Evolutionary conservation across 2,329 filamentous ascomycete species (phyloP).

Genomic region (Leptographium procerum): DNA sequence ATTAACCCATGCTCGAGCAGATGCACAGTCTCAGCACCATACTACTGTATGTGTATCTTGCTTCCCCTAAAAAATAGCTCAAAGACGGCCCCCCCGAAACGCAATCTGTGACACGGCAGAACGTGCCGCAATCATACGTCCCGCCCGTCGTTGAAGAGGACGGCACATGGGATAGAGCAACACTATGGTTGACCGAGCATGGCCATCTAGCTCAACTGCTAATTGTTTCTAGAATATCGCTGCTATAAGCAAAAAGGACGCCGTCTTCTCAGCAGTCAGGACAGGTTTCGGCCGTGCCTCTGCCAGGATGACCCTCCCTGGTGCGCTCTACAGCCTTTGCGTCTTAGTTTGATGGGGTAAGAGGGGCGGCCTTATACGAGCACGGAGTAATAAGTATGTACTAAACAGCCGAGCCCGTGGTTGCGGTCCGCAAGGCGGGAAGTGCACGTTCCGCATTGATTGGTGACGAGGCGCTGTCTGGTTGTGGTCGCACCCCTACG

Average conservation of each 20-base stretch:
- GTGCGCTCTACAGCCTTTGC: neutral
- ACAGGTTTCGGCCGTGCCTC: neutral
- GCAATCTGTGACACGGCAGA: neutral
- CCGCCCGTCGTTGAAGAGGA: neutral
- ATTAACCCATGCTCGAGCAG: neutral
- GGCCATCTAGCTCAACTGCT: neutral
- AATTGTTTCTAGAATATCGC: too few relatives aligned
- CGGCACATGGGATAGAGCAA: neutral
- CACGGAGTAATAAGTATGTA: neutral
- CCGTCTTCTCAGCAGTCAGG: too few relatives aligned
- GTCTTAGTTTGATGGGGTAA: neutral
- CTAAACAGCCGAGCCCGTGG: neutral
- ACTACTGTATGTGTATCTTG: too few relatives aligned
- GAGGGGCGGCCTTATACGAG: neutral
- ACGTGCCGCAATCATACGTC: neutral
- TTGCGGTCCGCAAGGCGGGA: neutral
- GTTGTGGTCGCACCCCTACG: neutral
- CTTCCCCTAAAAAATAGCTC: neutral
- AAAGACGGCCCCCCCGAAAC: neutral
- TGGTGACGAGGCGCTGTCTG: slow-evolving; percentile 7
- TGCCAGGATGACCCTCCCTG: neutral
- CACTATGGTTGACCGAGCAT: neutral
- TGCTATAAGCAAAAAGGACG: too few relatives aligned
- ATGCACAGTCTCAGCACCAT: neutral
- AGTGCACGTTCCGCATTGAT: slow-evolving; percentile 12